Evolutionary conservation across 371 early-diverging fungal species (phyloP).

Genomic region (Mortierella sp.): DNA sequence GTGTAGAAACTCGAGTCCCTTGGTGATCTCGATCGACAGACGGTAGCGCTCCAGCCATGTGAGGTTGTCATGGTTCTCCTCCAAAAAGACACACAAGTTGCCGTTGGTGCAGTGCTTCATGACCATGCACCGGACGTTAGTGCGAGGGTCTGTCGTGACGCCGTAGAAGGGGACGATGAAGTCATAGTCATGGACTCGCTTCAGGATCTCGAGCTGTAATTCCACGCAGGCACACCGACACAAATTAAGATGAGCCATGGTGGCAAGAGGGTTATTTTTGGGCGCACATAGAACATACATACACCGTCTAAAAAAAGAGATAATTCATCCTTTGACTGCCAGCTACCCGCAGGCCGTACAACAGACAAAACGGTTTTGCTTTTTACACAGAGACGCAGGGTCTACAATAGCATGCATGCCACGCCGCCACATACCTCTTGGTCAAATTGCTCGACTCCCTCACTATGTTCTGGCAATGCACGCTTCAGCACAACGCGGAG

Average conservation of each 20-base stretch:
- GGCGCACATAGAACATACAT: not conserved
- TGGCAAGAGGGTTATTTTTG: not conserved
- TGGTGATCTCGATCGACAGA: slow-evolving; percentile 46
- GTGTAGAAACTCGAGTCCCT: slow-evolving; percentile 54
- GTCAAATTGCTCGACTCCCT: slow-evolving; percentile 45
- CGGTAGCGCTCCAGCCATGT: slow-evolving; percentile 53
- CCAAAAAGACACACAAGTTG: slow-evolving; percentile 37
- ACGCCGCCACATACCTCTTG: slow-evolving; percentile 33
- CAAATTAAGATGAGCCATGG: not conserved
- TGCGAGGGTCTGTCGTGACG: slow-evolving; percentile 36
- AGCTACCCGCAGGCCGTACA: no score
- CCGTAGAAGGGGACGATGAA: slow-evolving; percentile 53
- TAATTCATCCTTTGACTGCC: no score
- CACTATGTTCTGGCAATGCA: slow-evolving; percentile 23
- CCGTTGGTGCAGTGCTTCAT: slow-evolving; percentile 53
- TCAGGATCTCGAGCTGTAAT: slow-evolving; percentile 47
- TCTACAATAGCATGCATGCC: not conserved
- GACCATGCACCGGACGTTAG: slow-evolving; percentile 49
- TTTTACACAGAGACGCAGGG: no score
- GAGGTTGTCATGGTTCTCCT: slow-evolving; percentile 30
- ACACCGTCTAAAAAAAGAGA: no score
- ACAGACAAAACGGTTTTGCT: no score
- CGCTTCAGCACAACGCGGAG: slow-evolving; percentile 50
- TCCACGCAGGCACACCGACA: no score
- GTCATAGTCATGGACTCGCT: slow-evolving; percentile 54